Conservation (phyloP, 495 filamentous ascomycete genomes). For the Trichodelitschia bisporula region DNA sequence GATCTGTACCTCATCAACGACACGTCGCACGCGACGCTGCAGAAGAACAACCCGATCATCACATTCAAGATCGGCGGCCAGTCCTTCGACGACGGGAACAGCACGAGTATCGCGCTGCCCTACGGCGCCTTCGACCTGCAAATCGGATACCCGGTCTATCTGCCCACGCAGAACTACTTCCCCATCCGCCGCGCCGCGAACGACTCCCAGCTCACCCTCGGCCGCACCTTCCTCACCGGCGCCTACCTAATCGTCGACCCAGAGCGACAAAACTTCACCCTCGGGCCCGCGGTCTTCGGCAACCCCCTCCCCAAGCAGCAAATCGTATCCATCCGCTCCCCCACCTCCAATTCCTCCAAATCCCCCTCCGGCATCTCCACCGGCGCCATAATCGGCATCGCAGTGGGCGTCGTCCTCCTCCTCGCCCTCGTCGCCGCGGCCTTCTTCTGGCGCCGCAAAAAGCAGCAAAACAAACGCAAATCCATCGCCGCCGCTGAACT, state of each 20-base stretch:
- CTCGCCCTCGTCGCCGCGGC: neutral
- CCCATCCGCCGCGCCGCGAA: slow-evolving; percentile 5
- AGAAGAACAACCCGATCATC: slow-evolving; percentile 9
- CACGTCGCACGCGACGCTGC: slow-evolving; percentile 10
- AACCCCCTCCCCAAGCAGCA: slow-evolving; percentile 1
- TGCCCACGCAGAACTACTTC: slow-evolving; percentile 3
- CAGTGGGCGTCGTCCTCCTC: slow-evolving; percentile 3
- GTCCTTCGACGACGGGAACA: slow-evolving; percentile 6
- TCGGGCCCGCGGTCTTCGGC: slow-evolving; percentile 3
- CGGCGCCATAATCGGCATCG: slow-evolving; percentile 6
- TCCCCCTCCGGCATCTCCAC: neutral
- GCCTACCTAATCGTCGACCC: slow-evolving; percentile 7
- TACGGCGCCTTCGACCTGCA: slow-evolving; percentile 7
- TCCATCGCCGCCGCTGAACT: too few relatives aligned
- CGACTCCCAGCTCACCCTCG: slow-evolving; percentile 4
- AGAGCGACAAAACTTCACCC: slow-evolving; percentile 5
- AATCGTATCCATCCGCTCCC: slow-evolving; percentile 2
- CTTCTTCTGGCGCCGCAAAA: neutral
- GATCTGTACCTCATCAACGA: slow-evolving; percentile 14
- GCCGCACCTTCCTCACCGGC: slow-evolving; percentile 6
- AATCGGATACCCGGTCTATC: slow-evolving; percentile 1
- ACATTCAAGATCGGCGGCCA: slow-evolving; percentile 13
- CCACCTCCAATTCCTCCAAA: neutral
- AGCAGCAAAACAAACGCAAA: too few relatives aligned
- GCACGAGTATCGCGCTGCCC: slow-evolving; percentile 6